Percentiles rank a stretch among this genome's conserved stretches.
Conservation (phyloP, 371 early-diverging fungal species). For the Actinomortierella wolfii region DNA sequence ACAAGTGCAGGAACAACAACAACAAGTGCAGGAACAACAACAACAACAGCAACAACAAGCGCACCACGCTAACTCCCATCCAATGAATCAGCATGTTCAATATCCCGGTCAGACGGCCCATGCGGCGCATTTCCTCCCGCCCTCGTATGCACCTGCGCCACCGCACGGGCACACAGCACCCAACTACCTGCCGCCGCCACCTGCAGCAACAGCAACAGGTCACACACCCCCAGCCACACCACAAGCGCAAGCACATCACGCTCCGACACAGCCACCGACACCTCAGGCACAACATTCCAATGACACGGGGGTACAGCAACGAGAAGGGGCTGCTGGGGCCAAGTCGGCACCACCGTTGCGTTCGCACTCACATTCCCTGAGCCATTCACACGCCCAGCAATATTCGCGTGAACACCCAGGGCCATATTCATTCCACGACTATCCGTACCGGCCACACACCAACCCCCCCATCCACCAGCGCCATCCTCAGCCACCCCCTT, state of each 20-base stretch:
- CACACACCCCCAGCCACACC: background rate
- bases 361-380: slow-evolving; percentile 11
- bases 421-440: no score
- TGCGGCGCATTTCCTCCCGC: background rate
- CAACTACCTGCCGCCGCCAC: background rate
- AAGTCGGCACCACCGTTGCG: background rate
- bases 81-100: background rate
- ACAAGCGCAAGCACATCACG: background rate
- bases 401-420: no score
- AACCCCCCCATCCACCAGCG: no score
- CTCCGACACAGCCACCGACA: background rate
- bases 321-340: background rate
- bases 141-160: background rate
- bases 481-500: no score
- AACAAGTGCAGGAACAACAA: background rate
- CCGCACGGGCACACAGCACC: background rate
- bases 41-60: background rate
- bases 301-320: background rate
- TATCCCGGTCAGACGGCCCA: background rate
- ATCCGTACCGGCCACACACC: no score
- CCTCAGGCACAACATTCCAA: background rate
- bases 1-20: slow-evolving; percentile 12
- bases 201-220: background rate
- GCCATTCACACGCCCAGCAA: slow-evolving; percentile 8
- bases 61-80: background rate